Evolutionary conservation across 176 grass and related monocot species (phyloP), one percentile per base, ranked within the genome.

Genomic region (Saccharum officinarum): DNA sequence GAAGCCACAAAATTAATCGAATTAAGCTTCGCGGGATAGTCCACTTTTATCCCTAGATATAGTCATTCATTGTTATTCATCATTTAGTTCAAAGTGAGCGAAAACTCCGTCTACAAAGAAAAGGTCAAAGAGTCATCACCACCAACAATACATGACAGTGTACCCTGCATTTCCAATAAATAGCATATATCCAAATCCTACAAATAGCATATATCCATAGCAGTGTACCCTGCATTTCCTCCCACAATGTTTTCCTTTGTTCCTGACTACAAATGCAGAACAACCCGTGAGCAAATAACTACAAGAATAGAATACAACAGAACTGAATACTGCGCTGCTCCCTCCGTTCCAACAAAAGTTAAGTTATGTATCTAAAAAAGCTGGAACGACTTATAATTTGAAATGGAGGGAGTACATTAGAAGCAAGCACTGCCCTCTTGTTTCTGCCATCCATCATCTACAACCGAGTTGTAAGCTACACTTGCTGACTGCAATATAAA

Each of bases 241-340:
- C 57, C 0, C 6, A 34, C 4, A 22, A n/a, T n/a, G n/a, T 23
- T 23, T n/a, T 44, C 37, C 18, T 20, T 54, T 54, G 17, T 5
- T 70, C 69, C 38, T 25, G 22, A n/a, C 33, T 68, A 1, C 0
- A 7, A 41, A 42, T 4, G 9, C 10, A 40, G 10, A 23, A 71
- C n/a, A 71, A 13, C 3, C 0, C 2, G 37, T 6, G 18, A 23
- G 37, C 69, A 26, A 71, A 71, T 38, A 20, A 34, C 36, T 72
- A 83, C 42, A 60, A 15, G 40, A 71, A 71, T 37, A 11, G 17
- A 39, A 71, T 71, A 72, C 69, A 73, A 46, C 69, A 72, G 6
- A 72, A 46, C 70, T 33, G 12, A 83, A 75, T 26, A 33, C 18
- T 7, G 54, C 7, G 8, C 73, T 39, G 0, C 11, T 46, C 44